Evolutionary conservation across 2,329 filamentous ascomycete species (phyloP).

Genomic region (Paecilomyces sp.): DNA sequence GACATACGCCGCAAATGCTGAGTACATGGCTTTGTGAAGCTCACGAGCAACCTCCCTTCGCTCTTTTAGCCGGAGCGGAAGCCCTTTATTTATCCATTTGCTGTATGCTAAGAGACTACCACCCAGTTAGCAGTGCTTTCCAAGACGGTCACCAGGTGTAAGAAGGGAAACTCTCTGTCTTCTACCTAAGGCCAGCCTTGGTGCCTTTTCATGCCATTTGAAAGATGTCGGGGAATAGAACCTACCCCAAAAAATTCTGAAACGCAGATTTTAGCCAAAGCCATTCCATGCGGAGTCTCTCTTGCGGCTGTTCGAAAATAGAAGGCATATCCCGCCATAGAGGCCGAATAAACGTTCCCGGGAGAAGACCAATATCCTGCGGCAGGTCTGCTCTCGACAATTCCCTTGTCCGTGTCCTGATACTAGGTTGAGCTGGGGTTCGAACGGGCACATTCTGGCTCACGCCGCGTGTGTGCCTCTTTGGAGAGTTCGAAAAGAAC

Average conservation of each 20-base stretch:
- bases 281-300: slow-evolving; percentile 34
- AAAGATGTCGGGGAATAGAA: neutral
- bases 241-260: slow-evolving; percentile 28
- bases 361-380: slow-evolving; percentile 41
- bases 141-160: neutral
- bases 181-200: neutral
- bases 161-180: neutral
- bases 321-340: slow-evolving; percentile 33
- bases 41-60: slow-evolving; percentile 29
- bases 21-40: slow-evolving; percentile 43
- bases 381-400: slow-evolving; percentile 25
- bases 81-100: slow-evolving; percentile 23
- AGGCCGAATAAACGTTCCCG: slow-evolving; percentile 34
- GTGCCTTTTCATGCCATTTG: neutral
- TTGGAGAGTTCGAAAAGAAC: slow-evolving; percentile 25
- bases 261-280: slow-evolving; percentile 27
- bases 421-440: slow-evolving; percentile 30
- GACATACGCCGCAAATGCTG: slow-evolving; percentile 38
- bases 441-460: slow-evolving; percentile 17
- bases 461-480: slow-evolving; percentile 11
- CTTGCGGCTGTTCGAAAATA: slow-evolving; percentile 28
- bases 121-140: slow-evolving; percentile 10
- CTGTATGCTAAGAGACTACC: slow-evolving; percentile 23
- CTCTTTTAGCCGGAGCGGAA: slow-evolving; percentile 27
- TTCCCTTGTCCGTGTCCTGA: slow-evolving; percentile 26